Conservation (phyloP, 495 filamentous ascomycete genomes). For the Hyaloscypha hepaticicola region DNA sequence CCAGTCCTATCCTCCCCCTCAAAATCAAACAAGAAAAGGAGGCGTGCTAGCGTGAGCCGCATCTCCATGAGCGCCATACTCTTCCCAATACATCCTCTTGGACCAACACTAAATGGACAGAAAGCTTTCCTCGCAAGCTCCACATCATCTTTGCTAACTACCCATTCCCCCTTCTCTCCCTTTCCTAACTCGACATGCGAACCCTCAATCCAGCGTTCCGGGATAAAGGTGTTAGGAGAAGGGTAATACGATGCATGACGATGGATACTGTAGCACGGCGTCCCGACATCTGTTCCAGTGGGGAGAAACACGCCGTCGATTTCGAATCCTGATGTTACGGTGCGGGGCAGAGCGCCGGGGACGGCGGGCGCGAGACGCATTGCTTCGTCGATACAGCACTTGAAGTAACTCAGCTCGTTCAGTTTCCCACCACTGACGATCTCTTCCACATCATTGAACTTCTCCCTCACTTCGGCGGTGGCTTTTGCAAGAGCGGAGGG, state of each 20-base stretch:
- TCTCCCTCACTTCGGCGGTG: constrained; percentile 46
- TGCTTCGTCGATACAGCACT: constrained; percentile 66
- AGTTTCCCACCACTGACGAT: constrained; percentile 37
- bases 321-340: constrained; percentile 59
- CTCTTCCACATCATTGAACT: constrained; percentile 51
- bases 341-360: constrained; percentile 56
- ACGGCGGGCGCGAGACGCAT: constrained; percentile 71
- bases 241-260: constrained; percentile 55
- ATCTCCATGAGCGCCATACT: constrained; percentile 54
- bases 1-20: constrained; percentile 36
- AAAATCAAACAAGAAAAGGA: constrained; percentile 49
- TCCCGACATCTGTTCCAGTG: constrained; percentile 47
- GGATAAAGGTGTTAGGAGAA: constrained; percentile 45
- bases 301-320: constrained; percentile 37
- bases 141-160: constrained; percentile 37
- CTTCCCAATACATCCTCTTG: constrained; percentile 60
- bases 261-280: constrained; percentile 55
- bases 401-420: constrained; percentile 45
- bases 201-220: constrained; percentile 44
- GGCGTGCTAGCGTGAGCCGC: constrained; percentile 43
- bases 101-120: constrained; percentile 56
- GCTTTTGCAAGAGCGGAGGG: constrained; percentile 47
- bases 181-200: too few relatives aligned
- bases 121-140: constrained; percentile 51
- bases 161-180: constrained; percentile 1